Percentiles rank a stretch among this genome's conserved stretches.
phyloP scores from a whole-genome alignment of 164 flowering plant genomes.

The Stephania cephalantha region DNA sequence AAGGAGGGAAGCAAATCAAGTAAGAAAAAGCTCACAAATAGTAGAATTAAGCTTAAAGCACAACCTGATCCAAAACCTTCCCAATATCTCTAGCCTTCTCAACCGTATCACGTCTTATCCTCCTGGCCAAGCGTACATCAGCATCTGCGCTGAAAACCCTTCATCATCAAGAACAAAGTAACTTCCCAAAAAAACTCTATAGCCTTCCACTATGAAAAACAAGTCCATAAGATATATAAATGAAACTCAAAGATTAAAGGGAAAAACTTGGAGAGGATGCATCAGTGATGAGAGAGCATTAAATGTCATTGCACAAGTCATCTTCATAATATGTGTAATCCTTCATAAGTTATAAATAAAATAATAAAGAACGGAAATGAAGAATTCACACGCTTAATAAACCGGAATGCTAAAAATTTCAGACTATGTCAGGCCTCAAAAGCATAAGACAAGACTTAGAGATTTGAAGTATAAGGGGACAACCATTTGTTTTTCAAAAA shows the following conservation, averaged over 20 bases:
- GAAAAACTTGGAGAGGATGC: background rate
- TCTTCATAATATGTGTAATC: background rate
- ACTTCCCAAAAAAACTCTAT: background rate
- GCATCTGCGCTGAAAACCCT: slow-evolving; percentile 89
- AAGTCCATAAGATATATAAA: background rate
- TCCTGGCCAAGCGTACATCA: slow-evolving; percentile 93
- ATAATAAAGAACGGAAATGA: background rate
- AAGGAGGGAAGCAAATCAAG: background rate
- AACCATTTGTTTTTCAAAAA: background rate
- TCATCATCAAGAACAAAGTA: slow-evolving; percentile 34
- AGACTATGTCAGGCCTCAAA: background rate
- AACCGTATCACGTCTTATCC: slow-evolving; percentile 92
- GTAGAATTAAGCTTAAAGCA: slow-evolving; percentile 2
- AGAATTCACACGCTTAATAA: background rate
- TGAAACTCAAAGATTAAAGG: background rate
- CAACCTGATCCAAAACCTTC: slow-evolving; percentile 83
- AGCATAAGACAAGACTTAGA: background rate
- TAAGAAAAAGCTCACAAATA: background rate
- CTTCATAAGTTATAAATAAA: background rate
- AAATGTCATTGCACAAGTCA: background rate
- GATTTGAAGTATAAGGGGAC: background rate
- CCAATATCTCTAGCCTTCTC: slow-evolving; percentile 88
- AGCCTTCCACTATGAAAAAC: background rate
- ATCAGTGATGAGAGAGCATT: background rate
- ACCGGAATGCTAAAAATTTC: background rate